These are phyloP conservation scores for Setaria italica DNA, from an alignment of 202 grass and related monocot species.

Conservation along the genomic window DNA sequence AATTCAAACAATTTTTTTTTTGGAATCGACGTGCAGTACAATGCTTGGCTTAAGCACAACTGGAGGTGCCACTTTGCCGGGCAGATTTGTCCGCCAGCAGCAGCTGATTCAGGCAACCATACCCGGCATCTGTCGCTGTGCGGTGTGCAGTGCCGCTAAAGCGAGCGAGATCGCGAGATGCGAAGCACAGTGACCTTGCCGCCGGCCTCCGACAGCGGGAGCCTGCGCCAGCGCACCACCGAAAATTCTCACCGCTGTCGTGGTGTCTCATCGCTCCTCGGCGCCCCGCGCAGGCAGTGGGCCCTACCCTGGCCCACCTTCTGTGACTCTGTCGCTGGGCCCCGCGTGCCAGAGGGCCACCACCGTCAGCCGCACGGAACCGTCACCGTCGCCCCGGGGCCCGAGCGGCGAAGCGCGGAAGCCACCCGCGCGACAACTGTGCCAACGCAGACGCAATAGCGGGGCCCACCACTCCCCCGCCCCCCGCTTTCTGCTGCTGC, in stretches of 20 bases:
- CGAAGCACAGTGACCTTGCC: background rate
- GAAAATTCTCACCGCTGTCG: slow-evolving; percentile 38
- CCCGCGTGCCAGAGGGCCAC: fast-evolving
- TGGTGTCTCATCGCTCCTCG: background rate
- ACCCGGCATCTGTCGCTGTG: background rate
- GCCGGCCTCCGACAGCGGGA: slow-evolving; percentile 14
- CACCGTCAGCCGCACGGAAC: slow-evolving; percentile 16
- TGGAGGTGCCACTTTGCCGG: background rate
- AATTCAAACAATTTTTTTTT: background rate
- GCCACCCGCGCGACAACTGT: slow-evolving; percentile 32
- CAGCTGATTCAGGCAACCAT: background rate
- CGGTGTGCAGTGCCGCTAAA: background rate
- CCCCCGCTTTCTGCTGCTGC: slow-evolving; percentile 45
- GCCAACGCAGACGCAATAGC: slow-evolving; percentile 27
- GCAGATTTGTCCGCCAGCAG: background rate
- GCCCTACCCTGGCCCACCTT: background rate
- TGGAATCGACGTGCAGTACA: background rate
- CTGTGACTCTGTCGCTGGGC: background rate
- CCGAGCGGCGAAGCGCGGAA: background rate
- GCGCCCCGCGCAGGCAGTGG: background rate
- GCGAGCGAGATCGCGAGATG: background rate
- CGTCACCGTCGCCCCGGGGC: background rate
- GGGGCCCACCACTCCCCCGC: slow-evolving; percentile 38
- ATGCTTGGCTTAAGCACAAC: background rate
- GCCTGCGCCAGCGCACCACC: slow-evolving; percentile 16